Evolutionary conservation across 805 yeast genomes (phyloP).

Genomic region (Saccharomycopsis sp.): DNA sequence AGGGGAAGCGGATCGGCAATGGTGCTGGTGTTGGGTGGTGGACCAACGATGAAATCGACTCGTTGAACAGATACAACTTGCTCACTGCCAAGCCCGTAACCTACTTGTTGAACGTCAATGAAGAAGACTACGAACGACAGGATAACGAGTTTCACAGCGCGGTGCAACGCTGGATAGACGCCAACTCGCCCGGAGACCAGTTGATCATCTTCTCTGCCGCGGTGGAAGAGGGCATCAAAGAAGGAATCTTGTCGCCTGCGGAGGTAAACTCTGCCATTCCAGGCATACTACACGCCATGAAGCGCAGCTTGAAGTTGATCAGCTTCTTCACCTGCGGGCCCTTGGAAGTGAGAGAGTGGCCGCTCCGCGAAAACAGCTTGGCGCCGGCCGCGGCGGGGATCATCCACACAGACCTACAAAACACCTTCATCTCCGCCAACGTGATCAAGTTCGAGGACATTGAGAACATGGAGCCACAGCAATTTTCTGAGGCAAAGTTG

Average conservation of each 20-base stretch:
- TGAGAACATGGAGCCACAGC: constrained; percentile 24
- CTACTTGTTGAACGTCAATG: constrained; percentile 63
- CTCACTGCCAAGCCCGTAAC: constrained; percentile 87
- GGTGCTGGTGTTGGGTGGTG: constrained; percentile 52
- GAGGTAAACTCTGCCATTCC: constrained; percentile 39
- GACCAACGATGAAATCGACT: constrained; percentile 54
- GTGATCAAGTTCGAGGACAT: constrained; percentile 33
- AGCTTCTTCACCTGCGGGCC: constrained; percentile 86
- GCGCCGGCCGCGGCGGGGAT: constrained; percentile 90
- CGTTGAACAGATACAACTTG: constrained; percentile 62
- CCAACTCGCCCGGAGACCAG: constrained; percentile 57
- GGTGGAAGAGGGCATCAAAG: constrained; percentile 35
- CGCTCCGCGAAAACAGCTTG: constrained; percentile 59
- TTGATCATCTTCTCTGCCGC: constrained; percentile 62
- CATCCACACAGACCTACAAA: constrained; percentile 76
- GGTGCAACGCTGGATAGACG: constrained; percentile 58
- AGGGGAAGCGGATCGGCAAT: constrained; percentile 55
- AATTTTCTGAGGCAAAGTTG: constrained; percentile 42
- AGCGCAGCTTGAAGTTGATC: constrained; percentile 58
- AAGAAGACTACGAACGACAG: constrained; percentile 51
- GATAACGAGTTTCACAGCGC: constrained; percentile 41
- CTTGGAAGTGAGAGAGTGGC: constrained; percentile 84
- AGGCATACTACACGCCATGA: constrained; percentile 54
- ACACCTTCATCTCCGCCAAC: constrained; percentile 72
- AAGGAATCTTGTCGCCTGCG: constrained; percentile 18